A percentile compares a stretch with the other conserved stretches of the same genome.
These are phyloP conservation scores for Tetraselmis chui DNA, from an alignment of 139 green algal genomes.

Conservation along the genomic window DNA sequence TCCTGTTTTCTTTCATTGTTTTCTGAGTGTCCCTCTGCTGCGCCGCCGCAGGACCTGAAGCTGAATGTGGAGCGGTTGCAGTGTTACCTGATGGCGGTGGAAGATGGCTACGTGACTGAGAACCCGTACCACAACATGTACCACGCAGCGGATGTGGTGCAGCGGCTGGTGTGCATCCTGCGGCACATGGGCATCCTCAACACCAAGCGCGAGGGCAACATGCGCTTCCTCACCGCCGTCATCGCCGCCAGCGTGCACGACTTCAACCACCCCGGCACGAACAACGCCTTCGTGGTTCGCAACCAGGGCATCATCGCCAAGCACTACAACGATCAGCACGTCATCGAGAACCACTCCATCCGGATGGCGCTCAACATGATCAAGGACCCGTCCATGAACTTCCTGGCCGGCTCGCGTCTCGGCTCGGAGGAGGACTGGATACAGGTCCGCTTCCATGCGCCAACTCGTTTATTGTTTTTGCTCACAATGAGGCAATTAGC, in stretches of 20 bases:
- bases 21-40: no score
- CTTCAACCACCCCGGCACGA: constrained; percentile 1
- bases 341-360: constrained; percentile 4
- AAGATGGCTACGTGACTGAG: background rate
- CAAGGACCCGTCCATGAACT: background rate
- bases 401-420: background rate
- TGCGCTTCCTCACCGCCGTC: background rate
- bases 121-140: constrained; percentile 6
- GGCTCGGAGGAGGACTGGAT: background rate
- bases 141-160: background rate
- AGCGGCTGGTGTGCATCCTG: background rate
- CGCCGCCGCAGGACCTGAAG: background rate
- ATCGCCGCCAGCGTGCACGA: constrained; percentile 2
- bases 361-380: background rate
- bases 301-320: background rate
- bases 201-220: background rate
- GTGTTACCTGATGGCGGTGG: background rate
- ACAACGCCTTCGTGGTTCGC: background rate
- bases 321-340: constrained; percentile 5
- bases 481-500: no score
- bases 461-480: no score
- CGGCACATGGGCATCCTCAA: background rate
- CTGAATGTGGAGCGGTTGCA: background rate
- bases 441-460: no score
- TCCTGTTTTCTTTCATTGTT: no score